These are phyloP conservation scores for Aspergillus sclerotiicarbonarius DNA, from an alignment of 495 filamentous ascomycete genomes.

Conservation along the genomic window DNA sequence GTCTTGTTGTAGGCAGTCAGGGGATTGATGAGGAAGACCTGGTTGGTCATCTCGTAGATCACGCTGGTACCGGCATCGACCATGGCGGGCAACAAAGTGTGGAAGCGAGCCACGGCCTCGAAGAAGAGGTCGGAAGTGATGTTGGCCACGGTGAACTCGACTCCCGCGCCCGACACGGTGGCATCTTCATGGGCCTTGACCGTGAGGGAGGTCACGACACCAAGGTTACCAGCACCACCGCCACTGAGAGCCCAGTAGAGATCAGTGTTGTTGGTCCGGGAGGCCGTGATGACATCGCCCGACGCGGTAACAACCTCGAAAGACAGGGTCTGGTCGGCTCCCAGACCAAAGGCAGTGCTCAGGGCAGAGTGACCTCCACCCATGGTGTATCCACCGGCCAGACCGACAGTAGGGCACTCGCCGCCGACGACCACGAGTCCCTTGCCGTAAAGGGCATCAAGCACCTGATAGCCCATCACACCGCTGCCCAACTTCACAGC, in stretches of 20 bases:
- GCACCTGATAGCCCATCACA: conserved; percentile 48
- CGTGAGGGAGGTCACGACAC: conserved; percentile 57
- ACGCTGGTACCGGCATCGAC: conserved; percentile 48
- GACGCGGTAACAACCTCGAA: conserved; percentile 59
- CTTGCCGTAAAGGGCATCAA: conserved; percentile 39
- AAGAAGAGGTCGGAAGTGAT: conserved; percentile 43
- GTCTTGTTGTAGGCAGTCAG: conserved; percentile 38
- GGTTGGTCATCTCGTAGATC: conserved; percentile 47
- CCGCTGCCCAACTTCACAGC: conserved; percentile 59
- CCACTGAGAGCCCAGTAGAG: conserved; percentile 70
- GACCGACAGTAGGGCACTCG: conserved; percentile 41
- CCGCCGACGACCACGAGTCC: conserved; percentile 34
- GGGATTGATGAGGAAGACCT: conserved; percentile 46
- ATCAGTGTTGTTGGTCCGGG: conserved; percentile 53
- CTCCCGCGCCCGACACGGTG: conserved; percentile 24
- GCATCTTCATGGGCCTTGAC: conserved; percentile 44
- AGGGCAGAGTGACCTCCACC: conserved; percentile 64
- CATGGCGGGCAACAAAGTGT: conserved; percentile 44
- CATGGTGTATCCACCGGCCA: conserved; percentile 58
- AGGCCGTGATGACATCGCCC: conserved; percentile 53
- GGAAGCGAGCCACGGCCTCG: conserved; percentile 42
- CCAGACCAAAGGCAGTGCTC: conserved; percentile 54
- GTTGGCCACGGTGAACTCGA: conserved; percentile 28
- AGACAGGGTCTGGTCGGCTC: conserved; percentile 61
- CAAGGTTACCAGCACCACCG: conserved; percentile 64